A percentile compares a stretch with the other conserved stretches of the same genome.
Evolutionary conservation across 169 alveolate genomes (phyloP).

Genomic region (Plasmodium chabaudi): DNA sequence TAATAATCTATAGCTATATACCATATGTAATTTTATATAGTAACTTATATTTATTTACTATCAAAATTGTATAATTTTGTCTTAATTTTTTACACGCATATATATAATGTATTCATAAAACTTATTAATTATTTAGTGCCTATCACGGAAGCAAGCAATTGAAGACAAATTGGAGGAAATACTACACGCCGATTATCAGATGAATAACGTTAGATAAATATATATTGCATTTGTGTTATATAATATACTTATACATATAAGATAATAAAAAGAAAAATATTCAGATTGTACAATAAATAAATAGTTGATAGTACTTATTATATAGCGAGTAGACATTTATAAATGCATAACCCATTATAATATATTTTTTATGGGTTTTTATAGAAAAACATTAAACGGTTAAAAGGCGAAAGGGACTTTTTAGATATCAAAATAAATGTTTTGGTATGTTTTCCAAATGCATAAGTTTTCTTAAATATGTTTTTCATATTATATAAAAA

Average conservation of each 20-base stretch:
- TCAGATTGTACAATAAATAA: too few species aligned
- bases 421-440: slow-evolving; percentile 49
- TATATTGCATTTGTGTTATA: too few species aligned
- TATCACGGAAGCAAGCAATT: slow-evolving; percentile 18
- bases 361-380: not conserved
- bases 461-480: not conserved
- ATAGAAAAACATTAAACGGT: slow-evolving; percentile 27
- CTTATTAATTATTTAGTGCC: slow-evolving; percentile 7
- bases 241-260: too few species aligned
- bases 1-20: too few species aligned
- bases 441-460: slow-evolving; percentile 28
- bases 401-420: slow-evolving; percentile 38
- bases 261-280: too few species aligned
- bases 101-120: not conserved
- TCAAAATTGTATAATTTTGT: too few species aligned
- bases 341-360: not conserved
- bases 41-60: too few species aligned
- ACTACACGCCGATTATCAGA: not conserved
- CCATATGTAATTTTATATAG: too few species aligned
- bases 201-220: slow-evolving; percentile 7
- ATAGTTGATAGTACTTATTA: not conserved
- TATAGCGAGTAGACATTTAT: not conserved
- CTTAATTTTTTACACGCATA: not conserved
- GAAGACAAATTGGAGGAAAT: slow-evolving; percentile 48
- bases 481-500: not conserved